A percentile compares a stretch with the other conserved stretches of the same genome.
phyloP scores from a whole-genome alignment of 306 rosid species.

The Macrotyloma uniflorum region DNA sequence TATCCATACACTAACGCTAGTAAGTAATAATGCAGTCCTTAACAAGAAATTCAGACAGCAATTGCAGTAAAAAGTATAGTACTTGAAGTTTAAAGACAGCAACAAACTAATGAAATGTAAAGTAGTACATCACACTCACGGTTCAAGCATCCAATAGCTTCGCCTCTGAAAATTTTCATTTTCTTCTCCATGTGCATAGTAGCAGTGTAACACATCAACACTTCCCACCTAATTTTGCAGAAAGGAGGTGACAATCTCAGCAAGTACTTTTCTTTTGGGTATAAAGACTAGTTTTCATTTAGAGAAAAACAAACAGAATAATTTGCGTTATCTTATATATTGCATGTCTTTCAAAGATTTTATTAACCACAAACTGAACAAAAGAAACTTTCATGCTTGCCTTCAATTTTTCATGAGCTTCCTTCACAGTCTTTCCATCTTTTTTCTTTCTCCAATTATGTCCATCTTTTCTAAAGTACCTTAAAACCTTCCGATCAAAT shows the following conservation, averaged over 20 bases:
- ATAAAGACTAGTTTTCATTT: slow-evolving; percentile 12
- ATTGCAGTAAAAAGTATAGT: background rate
- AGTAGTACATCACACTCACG: slow-evolving; percentile 58
- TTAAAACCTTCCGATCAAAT: slow-evolving; percentile 83
- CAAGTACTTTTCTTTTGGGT: background rate
- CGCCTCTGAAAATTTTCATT: slow-evolving; percentile 90
- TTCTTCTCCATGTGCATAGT: slow-evolving; percentile 94
- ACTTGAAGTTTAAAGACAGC: slow-evolving; percentile 27
- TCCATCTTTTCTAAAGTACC: slow-evolving; percentile 92
- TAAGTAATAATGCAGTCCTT: slow-evolving; percentile 21
- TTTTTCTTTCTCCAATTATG: slow-evolving; percentile 93
- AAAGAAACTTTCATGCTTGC: slow-evolving; percentile 44
- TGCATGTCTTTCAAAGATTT: slow-evolving; percentile 9
- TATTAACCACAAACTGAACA: slow-evolving; percentile 19
- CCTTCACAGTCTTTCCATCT: slow-evolving; percentile 92
- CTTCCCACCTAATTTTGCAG: slow-evolving; percentile 81
- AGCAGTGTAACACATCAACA: slow-evolving; percentile 82
- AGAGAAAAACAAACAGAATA: slow-evolving; percentile 21
- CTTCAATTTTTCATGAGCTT: slow-evolving; percentile 94
- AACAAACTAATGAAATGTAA: slow-evolving; percentile 10
- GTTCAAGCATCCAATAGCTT: slow-evolving; percentile 93
- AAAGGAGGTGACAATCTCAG: slow-evolving; percentile 43
- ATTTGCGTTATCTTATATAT: background rate
- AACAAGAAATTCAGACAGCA: slow-evolving; percentile 6
- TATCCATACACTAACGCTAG: background rate